phyloP scores from a whole-genome alignment of 2,329 filamentous ascomycete genomes.

The Trichoderma sp. region DNA sequence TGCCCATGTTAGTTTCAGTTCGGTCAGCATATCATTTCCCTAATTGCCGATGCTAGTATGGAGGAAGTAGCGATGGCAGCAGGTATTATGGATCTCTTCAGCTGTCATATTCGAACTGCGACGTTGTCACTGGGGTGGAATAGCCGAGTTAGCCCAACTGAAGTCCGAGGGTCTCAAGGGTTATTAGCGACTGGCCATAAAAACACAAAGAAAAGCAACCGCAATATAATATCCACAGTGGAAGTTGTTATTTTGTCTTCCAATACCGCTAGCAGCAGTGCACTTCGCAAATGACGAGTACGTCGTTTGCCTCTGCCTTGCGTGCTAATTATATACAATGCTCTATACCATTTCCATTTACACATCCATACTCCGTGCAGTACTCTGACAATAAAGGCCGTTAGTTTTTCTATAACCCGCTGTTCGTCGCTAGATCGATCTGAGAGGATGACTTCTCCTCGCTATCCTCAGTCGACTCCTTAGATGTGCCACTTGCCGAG shows the following conservation, averaged over 20 bases:
- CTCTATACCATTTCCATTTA: neutral
- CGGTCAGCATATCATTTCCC: neutral
- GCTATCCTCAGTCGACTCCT: neutral
- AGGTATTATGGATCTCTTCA: neutral
- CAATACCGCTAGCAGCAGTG: neutral
- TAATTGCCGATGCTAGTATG: neutral
- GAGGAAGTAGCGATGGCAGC: neutral
- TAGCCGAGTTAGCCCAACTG: neutral
- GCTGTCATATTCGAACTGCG: neutral
- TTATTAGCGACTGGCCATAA: neutral
- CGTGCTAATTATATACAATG: neutral
- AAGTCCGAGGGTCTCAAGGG: too few species aligned
- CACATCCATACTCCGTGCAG: neutral
- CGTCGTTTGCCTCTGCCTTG: neutral
- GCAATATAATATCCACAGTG: neutral
- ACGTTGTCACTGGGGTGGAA: neutral
- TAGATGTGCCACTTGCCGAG: neutral
- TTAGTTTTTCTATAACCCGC: neutral
- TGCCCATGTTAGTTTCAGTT: neutral
- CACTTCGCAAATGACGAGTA: neutral
- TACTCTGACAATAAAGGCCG: neutral
- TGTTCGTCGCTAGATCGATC: neutral
- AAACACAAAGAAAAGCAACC: neutral
- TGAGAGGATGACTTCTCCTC: neutral
- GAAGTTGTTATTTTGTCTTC: neutral